phyloP scores from a whole-genome alignment of 2,329 filamentous ascomycete species.

The Stagonosporopsis rhizophila region DNA sequence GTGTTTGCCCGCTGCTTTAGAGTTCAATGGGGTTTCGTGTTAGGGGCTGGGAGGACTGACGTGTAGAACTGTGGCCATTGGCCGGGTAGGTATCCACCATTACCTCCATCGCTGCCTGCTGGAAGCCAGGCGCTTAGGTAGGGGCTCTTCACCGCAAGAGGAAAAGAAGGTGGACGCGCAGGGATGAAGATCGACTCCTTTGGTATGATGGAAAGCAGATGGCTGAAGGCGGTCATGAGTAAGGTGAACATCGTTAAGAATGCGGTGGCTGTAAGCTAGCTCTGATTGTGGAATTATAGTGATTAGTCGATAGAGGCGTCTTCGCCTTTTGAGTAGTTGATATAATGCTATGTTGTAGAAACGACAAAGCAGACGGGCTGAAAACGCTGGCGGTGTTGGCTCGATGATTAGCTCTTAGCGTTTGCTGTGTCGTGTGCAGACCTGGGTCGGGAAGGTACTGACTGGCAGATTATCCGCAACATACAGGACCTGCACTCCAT shows the following conservation, averaged over 20 bases:
- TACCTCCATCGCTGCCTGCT: constrained; percentile 75
- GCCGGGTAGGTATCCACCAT: constrained; percentile 81
- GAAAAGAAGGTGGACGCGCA: constrained; percentile 64
- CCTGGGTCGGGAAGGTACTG: neutral
- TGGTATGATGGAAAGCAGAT: constrained; percentile 23
- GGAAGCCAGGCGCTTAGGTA: constrained; percentile 64
- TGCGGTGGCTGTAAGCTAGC: neutral
- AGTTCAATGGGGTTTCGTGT: constrained; percentile 55
- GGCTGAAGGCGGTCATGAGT: constrained; percentile 25
- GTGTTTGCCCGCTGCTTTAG: constrained; percentile 73
- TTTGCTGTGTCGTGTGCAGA: neutral
- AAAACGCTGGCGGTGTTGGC: neutral
- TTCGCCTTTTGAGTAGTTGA: neutral
- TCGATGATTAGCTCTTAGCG: neutral
- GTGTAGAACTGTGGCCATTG: constrained; percentile 74
- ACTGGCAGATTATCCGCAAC: neutral
- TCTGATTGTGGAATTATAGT: neutral
- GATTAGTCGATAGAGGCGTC: neutral
- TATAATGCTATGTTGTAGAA: neutral
- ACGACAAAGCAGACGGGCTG: neutral
- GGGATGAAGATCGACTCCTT: constrained; percentile 66
- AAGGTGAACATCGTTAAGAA: constrained; percentile 29
- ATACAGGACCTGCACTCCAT: neutral
- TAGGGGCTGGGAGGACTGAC: constrained; percentile 53
- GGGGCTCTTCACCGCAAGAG: constrained; percentile 59